Percentiles rank a stretch among this genome's conserved stretches.
These are phyloP conservation scores for Reutealis trisperma DNA, from an alignment of 345 rosid genomes.

Conservation along the genomic window DNA sequence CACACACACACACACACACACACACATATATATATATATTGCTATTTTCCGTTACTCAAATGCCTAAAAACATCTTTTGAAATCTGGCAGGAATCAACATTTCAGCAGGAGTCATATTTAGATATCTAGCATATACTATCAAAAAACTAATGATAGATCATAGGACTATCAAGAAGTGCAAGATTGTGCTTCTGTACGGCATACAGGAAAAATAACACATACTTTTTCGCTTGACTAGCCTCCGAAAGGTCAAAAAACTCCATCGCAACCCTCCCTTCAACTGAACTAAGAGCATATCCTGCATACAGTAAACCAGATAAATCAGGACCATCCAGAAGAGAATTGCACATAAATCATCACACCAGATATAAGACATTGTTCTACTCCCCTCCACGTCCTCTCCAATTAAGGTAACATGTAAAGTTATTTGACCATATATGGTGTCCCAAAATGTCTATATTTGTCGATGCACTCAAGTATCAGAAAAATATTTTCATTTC, in stretches of 20 bases:
- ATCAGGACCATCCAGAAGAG: too few species aligned
- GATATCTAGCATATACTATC: constrained; percentile 4
- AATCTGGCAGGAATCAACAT: neutral
- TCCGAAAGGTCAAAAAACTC: constrained; percentile 94
- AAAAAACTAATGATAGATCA: neutral
- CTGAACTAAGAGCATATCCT: constrained; percentile 99
- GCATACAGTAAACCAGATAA: constrained; percentile 33
- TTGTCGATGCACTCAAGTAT: neutral
- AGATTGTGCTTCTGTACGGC: neutral
- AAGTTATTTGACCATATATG: too few species aligned
- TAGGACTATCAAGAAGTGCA: neutral
- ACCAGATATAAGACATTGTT: too few species aligned
- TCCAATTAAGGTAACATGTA: too few species aligned
- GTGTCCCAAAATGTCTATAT: too few species aligned
- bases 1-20: too few species aligned
- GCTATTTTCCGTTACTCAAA: too few species aligned
- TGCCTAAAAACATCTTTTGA: neutral
- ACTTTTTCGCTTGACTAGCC: constrained; percentile 95
- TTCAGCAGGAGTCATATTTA: neutral
- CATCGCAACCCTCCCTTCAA: constrained; percentile 98
- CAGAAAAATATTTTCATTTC: neutral
- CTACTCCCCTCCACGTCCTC: too few species aligned
- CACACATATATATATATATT: neutral
- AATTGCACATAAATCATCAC: too few species aligned
- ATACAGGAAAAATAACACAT: constrained; percentile 16